Evolutionary conservation across 73 alveolate species (phyloP), one percentile per base, ranked within the genome.

Genomic region (Stentor roeselii): DNA sequence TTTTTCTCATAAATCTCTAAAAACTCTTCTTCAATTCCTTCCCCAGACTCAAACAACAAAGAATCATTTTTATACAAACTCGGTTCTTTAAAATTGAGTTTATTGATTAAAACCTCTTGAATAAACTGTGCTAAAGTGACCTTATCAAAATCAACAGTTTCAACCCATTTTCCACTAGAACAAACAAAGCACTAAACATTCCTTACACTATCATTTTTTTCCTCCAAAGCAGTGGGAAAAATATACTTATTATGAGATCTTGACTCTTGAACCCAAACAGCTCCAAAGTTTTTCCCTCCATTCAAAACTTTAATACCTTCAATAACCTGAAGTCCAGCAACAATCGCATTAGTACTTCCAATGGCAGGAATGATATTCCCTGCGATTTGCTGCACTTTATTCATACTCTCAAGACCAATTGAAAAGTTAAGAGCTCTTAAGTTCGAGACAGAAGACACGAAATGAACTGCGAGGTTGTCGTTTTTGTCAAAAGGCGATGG

Each of bases 301-400:
- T 84, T n/a, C 38, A 91, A 59, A 15, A 88, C 31, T 83, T 95
- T 95, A 59, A 93, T 86, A 3, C 94, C 94, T 88, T 95, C 99
- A 21, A 90, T 34, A 3, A 93, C 98, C 84, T 94, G 93, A 2
- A 90, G 86, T 0, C 97, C 94, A 85, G 99, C 98, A n/a, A 94
- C 96, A 27, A 97, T 86, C 35, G 97, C 98, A 86, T 95, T 97
- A 2, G 99, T 93, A 78, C 96, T 93, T 2, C 99, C 98, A 42
- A 97, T 93, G n/a, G 99, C 99, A 3, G 99, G 99, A 35, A 97
- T 92, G 74, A 97, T 97, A 88, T 96, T 95, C 3, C 99, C 99
- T 6, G 99, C 99, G 74, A 97, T 97, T 84, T 92, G 96, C 77
- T 95, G 93, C n/a, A 90, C 88, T 84, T 92, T 95, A 84, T 93